Percentiles rank a stretch among this genome's conserved stretches.
Evolutionary conservation across 345 rosid species (phyloP).

Genomic region (Sapria himalayana): DNA sequence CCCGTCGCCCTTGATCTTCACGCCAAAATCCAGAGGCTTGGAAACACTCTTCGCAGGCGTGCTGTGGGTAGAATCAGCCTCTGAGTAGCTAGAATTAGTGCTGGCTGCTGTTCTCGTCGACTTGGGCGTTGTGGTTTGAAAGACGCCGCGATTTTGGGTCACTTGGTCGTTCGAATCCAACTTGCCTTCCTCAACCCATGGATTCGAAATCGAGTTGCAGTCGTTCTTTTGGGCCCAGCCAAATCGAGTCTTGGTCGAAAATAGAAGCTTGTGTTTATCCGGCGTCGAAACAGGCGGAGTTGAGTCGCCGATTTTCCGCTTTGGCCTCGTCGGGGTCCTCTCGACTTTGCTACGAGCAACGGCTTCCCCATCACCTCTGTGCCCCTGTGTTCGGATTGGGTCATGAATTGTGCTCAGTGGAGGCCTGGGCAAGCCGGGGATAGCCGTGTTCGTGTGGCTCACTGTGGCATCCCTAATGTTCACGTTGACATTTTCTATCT

Average conservation of each 20-base stretch:
- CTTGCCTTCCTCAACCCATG: slow-evolving; percentile 9
- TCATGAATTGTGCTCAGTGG: slow-evolving; percentile 50
- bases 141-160: slow-evolving; percentile 1
- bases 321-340: slow-evolving; percentile 48
- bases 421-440: slow-evolving; percentile 34
- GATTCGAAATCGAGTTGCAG: slow-evolving; percentile 5
- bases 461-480: slow-evolving; percentile 29
- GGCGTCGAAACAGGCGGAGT: slow-evolving; percentile 52
- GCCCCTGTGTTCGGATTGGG: slow-evolving; percentile 16
- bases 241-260: slow-evolving; percentile 22
- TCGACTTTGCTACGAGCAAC: slow-evolving; percentile 21
- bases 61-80: slow-evolving; percentile 53
- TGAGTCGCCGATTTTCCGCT: slow-evolving; percentile 24
- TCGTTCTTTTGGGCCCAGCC: slow-evolving; percentile 62
- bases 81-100: slow-evolving; percentile 23
- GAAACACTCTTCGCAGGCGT: slow-evolving; percentile 79
- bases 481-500: slow-evolving; percentile 53
- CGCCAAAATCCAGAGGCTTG: slow-evolving; percentile 54
- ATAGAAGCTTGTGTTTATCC: slow-evolving; percentile 27
- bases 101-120: slow-evolving; percentile 22
- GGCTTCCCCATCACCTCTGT: slow-evolving; percentile 21
- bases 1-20: slow-evolving; percentile 37
- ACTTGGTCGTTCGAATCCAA: slow-evolving; percentile 4
- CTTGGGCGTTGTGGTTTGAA: slow-evolving; percentile 31
- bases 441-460: slow-evolving; percentile 21